Conservation (phyloP, 176 grass and related monocot genomes). For the Tillandsia fasciculata region DNA sequence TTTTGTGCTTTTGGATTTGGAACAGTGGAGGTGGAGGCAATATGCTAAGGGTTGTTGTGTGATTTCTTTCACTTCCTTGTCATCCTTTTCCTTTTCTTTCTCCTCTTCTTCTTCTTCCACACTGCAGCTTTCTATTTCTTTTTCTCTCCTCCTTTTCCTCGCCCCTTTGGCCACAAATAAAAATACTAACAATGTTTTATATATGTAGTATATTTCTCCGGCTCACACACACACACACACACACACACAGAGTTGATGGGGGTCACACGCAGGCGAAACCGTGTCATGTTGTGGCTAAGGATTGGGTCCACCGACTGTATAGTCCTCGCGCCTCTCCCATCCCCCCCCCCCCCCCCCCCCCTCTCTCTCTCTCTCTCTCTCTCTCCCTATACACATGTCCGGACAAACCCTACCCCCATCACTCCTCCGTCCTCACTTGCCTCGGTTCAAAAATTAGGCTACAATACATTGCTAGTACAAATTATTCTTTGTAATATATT, state of each 20-base stretch:
- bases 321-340: conserved; percentile 29
- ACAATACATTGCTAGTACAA: background rate
- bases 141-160: background rate
- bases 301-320: conserved; percentile 39
- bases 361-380: background rate
- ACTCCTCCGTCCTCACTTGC: conserved; percentile 3
- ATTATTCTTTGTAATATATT: background rate
- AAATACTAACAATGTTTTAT: background rate
- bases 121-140: conserved; percentile 24
- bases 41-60: conserved; percentile 60
- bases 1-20: conserved; percentile 24
- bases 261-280: conserved; percentile 22
- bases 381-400: background rate
- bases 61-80: conserved; percentile 79
- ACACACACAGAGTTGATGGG: background rate
- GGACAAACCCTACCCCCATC: conserved; percentile 21
- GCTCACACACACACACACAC: background rate
- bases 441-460: conserved; percentile 2
- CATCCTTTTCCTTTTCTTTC: conserved; percentile 55
- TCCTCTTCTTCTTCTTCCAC: conserved; percentile 22
- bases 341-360: background rate
- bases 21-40: conserved; percentile 28
- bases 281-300: conserved; percentile 39
- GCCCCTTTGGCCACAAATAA: background rate
- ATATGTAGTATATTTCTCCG: background rate